phyloP scores from a whole-genome alignment of 164 flowering plant species.

The Stephania japonica region DNA sequence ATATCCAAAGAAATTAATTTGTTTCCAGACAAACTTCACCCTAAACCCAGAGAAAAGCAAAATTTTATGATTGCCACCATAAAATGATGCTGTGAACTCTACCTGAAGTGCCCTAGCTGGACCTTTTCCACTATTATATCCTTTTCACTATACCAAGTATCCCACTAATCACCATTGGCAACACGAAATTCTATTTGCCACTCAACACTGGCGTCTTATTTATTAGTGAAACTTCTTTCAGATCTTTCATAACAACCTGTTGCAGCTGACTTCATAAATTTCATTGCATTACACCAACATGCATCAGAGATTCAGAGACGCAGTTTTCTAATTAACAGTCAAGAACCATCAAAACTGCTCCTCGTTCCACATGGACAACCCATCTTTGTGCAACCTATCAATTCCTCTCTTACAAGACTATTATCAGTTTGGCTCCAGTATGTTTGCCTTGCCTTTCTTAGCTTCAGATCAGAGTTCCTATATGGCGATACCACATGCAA shows the following conservation, averaged over 20 bases:
- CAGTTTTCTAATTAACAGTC: background rate
- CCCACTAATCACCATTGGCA: background rate
- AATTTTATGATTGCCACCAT: background rate
- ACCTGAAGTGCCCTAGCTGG: background rate
- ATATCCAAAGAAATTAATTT: background rate
- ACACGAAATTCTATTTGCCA: background rate
- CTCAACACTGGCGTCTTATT: background rate
- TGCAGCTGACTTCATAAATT: background rate
- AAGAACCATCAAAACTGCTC: background rate
- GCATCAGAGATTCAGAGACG: background rate
- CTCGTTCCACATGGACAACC: background rate
- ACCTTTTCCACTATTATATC: background rate
- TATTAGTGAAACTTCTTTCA: background rate
- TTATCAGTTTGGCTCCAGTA: background rate
- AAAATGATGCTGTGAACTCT: background rate
- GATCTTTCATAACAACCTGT: background rate
- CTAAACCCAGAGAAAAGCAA: background rate
- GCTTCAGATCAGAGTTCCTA: background rate
- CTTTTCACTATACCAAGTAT: background rate
- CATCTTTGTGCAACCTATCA: background rate
- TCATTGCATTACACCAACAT: background rate
- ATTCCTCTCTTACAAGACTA: background rate
- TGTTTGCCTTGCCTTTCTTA: background rate
- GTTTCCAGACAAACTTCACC: background rate
- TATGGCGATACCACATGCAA: background rate